phyloP scores from a whole-genome alignment of 441 rosid species.

The Lepidium campestre region DNA sequence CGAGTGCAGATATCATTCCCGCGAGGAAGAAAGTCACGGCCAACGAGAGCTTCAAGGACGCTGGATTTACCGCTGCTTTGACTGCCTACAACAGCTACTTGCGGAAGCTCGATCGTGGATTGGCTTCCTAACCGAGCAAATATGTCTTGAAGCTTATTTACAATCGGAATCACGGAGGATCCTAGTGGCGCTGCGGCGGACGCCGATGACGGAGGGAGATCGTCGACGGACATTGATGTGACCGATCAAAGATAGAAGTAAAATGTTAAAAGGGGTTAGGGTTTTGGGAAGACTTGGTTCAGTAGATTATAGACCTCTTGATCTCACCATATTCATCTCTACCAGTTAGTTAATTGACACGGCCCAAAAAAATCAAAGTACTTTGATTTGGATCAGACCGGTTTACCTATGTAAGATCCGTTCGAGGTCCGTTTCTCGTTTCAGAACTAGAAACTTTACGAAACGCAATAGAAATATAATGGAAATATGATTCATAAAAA shows the following conservation, averaged over 20 bases:
- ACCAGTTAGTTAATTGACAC: no score
- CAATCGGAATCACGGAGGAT: conserved; percentile 80
- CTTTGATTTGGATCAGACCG: not conserved
- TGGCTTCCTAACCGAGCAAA: conserved; percentile 63
- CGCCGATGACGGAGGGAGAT: not conserved
- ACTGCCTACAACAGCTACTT: conserved; percentile 66
- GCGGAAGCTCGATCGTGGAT: conserved; percentile 41
- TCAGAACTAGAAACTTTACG: no score
- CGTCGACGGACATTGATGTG: not conserved
- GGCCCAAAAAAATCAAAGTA: not conserved
- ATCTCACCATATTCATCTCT: not conserved
- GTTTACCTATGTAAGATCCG: no score
- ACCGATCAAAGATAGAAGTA: not conserved
- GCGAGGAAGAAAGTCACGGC: conserved; percentile 67
- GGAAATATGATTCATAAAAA: no score
- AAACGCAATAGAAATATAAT: no score
- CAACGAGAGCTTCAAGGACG: conserved; percentile 63
- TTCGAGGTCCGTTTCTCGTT: no score
- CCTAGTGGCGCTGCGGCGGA: conserved; percentile 12
- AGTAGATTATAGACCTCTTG: not conserved
- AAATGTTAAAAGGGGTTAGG: not conserved
- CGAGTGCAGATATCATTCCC: conserved; percentile 66
- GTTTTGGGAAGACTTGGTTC: not conserved
- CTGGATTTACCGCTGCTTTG: conserved; percentile 84
- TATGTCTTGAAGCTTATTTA: conserved; percentile 91